Evolutionary conservation across 768 basidiomycete species (phyloP), one percentile per base, ranked within the genome.

Genomic region (Phaeotremella fagi): DNA sequence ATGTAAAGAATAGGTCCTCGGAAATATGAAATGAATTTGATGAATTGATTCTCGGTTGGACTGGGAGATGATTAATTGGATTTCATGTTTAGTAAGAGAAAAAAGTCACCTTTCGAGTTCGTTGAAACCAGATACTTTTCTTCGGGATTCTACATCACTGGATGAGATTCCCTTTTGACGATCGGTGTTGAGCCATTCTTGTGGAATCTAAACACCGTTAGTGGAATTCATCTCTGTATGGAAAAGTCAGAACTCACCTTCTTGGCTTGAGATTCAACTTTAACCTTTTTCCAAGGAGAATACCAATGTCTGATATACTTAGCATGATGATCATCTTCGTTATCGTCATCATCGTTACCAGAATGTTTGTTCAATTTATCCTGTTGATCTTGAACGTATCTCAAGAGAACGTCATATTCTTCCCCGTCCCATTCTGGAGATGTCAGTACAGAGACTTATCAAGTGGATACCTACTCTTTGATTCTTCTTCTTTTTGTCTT

Each of bases 1-100:
- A 78, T 74, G 43, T 76, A 78, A 6, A 78, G 60, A 50, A 78
- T 77, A 2, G 77, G 75, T 29, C 79, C 79, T 20, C 76, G 73
- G 64, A 79, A 80, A 63, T 78, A 80, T 0, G 70, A 67, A 43
- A 78, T 49, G 54, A 80, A 78, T 60, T 80, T 78, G 63, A 77
- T 50, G 59, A 80, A 55, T 28, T 76, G 76, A 54, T 80, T 80
- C 58, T 75, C 75, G 50, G 73, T 61, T 3, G 69, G 68, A 44
- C 78, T 78, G 50, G n/a, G 35, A 27, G 33, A 14, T 22, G 24
- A 24, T 2, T 12, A 6, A 26, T 22, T 9, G 16, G 3, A 47
- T 12, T 15, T 12, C 24, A 37, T 20, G 16, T 41, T 33, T 33
- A 50, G 4, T 20, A 36, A 3, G 22, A 24, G 24, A 22, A 26